Percentiles rank a stretch among this genome's conserved stretches.
phyloP scores from a whole-genome alignment of 2,329 filamentous ascomycete genomes.

The Cordyceps fumosorosea region DNA sequence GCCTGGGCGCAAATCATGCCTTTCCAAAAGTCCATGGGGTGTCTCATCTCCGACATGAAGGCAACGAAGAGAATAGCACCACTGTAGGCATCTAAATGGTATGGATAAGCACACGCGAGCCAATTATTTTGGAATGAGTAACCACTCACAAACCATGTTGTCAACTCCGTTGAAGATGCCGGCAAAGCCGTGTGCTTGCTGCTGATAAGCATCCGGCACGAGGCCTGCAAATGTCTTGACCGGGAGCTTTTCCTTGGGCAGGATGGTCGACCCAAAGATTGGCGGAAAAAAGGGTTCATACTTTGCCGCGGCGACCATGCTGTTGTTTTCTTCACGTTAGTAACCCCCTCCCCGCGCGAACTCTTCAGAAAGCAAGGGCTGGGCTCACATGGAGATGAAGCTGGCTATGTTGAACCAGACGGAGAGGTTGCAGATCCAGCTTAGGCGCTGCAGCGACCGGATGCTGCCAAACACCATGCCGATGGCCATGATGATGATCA shows the following conservation, averaged over 20 bases:
- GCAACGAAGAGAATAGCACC: slow-evolving; percentile 51
- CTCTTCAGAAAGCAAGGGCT: background rate
- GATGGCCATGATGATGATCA: slow-evolving; percentile 40
- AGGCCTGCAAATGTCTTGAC: slow-evolving; percentile 10
- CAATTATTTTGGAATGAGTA: slow-evolving; percentile 24
- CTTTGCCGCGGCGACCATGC: slow-evolving; percentile 13
- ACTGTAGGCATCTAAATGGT: slow-evolving; percentile 38
- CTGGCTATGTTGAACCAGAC: slow-evolving; percentile 48
- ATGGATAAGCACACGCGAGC: background rate
- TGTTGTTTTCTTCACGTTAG: background rate
- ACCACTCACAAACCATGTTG: slow-evolving; percentile 12
- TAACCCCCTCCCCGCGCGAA: background rate
- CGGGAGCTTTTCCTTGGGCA: slow-evolving; percentile 3
- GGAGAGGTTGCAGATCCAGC: slow-evolving; percentile 48
- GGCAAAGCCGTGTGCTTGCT: slow-evolving; percentile 12
- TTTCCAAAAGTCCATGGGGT: slow-evolving; percentile 37
- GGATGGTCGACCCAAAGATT: slow-evolving; percentile 7
- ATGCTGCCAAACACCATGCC: slow-evolving; percentile 51
- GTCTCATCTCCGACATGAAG: slow-evolving; percentile 46
- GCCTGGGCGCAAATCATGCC: slow-evolving; percentile 31
- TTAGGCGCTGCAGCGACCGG: slow-evolving; percentile 45
- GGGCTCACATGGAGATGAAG: slow-evolving; percentile 34
- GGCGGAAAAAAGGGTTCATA: background rate
- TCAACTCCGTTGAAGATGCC: slow-evolving; percentile 14
- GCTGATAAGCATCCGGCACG: slow-evolving; percentile 12